These are phyloP conservation scores for Rhodotorula graminis DNA, from an alignment of 768 basidiomycete species.

Conservation along the genomic window DNA sequence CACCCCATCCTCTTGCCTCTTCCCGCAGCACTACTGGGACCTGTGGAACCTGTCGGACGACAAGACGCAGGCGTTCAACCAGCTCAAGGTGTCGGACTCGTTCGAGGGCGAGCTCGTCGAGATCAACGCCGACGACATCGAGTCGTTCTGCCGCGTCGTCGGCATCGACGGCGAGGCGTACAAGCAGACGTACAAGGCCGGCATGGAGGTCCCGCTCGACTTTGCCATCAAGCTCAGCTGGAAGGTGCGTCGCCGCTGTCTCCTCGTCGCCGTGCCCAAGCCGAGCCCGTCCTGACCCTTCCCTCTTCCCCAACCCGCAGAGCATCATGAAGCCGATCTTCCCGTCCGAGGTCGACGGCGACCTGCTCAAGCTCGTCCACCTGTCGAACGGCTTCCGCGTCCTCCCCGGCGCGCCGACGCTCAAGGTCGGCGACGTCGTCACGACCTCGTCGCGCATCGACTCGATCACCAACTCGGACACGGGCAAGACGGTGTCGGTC, in stretches of 20 bases:
- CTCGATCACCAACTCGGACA: slow-evolving; percentile 81
- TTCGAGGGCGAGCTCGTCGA: slow-evolving; percentile 83
- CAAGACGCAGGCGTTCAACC: slow-evolving; percentile 57
- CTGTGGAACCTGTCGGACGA: slow-evolving; percentile 87
- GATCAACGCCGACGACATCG: slow-evolving; percentile 65
- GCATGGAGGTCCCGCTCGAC: slow-evolving; percentile 89
- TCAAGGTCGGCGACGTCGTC: slow-evolving; percentile 82
- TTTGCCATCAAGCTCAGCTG: slow-evolving; percentile 98
- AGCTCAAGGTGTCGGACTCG: slow-evolving; percentile 71
- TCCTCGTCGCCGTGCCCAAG: background rate
- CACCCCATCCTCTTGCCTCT: background rate
- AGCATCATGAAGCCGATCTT: slow-evolving; percentile 99
- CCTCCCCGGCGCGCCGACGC: slow-evolving; percentile 67
- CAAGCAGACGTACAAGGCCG: slow-evolving; percentile 65
- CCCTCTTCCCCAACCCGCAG: slow-evolving; percentile 50
- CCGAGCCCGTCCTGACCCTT: slow-evolving; percentile 8
- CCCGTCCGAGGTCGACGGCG: slow-evolving; percentile 83
- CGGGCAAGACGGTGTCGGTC: slow-evolving; percentile 88
- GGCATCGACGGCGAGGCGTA: slow-evolving; percentile 90
- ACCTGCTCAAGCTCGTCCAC: slow-evolving; percentile 91
- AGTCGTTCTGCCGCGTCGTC: slow-evolving; percentile 84
- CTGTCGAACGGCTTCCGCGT: slow-evolving; percentile 94
- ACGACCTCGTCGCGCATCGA: slow-evolving; percentile 80
- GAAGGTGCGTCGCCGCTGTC: slow-evolving; percentile 62
- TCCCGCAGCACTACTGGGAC: slow-evolving; percentile 81